Conservation (phyloP, 202 grass and related monocot species). For the Setaria italica region DNA sequence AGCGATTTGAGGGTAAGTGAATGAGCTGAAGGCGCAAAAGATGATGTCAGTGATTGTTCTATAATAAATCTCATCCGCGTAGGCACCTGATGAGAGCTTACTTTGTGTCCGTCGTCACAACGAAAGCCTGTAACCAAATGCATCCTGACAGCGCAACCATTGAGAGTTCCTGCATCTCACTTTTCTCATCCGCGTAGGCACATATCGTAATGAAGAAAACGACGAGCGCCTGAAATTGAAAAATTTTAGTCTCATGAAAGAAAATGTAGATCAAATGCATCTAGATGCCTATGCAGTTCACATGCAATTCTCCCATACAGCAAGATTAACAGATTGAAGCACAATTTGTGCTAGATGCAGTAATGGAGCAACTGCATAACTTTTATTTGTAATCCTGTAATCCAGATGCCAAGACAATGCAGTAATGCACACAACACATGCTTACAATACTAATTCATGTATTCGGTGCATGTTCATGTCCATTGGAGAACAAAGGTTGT, state of each 20-base stretch:
- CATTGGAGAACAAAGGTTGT: background rate
- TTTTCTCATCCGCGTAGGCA: constrained; percentile 76
- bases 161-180: constrained; percentile 83
- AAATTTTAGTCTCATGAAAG: constrained; percentile 9
- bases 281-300: background rate
- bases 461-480: background rate
- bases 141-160: constrained; percentile 92
- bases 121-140: constrained; percentile 95
- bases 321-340: background rate
- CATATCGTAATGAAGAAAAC: constrained; percentile 69
- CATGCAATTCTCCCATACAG: constrained; percentile 9
- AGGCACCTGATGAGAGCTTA: constrained; percentile 43
- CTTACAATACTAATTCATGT: background rate
- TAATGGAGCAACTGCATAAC: background rate
- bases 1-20: constrained; percentile 69
- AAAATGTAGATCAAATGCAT: constrained; percentile 13
- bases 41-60: constrained; percentile 22
- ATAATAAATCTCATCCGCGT: background rate
- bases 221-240: constrained; percentile 66
- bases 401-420: background rate
- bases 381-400: background rate
- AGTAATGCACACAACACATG: background rate
- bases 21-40: constrained; percentile 63
- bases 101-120: constrained; percentile 86
- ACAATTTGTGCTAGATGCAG: background rate